Base-by-base conservation (phyloP, 2,329 filamentous ascomycete genomes). In the Fusarium domesticum region DNA sequence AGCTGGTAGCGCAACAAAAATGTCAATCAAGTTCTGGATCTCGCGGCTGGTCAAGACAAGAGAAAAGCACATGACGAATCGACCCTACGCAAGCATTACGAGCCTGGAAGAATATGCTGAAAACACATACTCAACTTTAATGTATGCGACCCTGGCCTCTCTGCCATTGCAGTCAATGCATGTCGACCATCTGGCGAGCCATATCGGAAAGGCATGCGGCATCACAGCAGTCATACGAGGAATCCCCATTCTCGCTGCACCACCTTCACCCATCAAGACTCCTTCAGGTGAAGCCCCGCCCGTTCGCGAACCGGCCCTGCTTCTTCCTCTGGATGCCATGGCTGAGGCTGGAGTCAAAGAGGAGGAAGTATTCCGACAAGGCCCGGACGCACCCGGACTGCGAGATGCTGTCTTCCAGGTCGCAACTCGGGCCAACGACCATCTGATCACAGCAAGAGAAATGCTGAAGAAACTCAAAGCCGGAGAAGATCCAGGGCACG, bases 401-500 rank as follows among this genome's bases (percentile, higher is more conserved):
- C 83, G 87, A 48, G 92, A 98, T 66, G 92, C 91, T 4, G 82
- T 97, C 1, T 98, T 97, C 67, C 78, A 82, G 4, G 89, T 98
- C 12, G 93, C 93, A 1, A 98, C 93, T 0, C 81, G 92, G 30
- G 93, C 93, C 6, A 95, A 95, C 61, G 93, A 98, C 64, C 93
- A 98, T 67, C 74, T 98, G 25, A 95, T 96, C 56, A 97, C 92
- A 0, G 92, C 87, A 2, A 77, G 90, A 47, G 89, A 96, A 64
- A 96, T 98, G 90, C 68, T 97, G 48, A 84, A 83, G 60, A 89
- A 87, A 58, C 70, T 96, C 16, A 81, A 81, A 42, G 83, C 81
- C 4, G 89, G 90, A 2, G 70, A 85, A 56, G 83, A 82, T 37
- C 80, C 88, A 0, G 89, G 85, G 0, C 92, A 96, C 64, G 89